Conservation (phyloP, 164 flowering plant genomes). For the Vitis amurensis region DNA sequence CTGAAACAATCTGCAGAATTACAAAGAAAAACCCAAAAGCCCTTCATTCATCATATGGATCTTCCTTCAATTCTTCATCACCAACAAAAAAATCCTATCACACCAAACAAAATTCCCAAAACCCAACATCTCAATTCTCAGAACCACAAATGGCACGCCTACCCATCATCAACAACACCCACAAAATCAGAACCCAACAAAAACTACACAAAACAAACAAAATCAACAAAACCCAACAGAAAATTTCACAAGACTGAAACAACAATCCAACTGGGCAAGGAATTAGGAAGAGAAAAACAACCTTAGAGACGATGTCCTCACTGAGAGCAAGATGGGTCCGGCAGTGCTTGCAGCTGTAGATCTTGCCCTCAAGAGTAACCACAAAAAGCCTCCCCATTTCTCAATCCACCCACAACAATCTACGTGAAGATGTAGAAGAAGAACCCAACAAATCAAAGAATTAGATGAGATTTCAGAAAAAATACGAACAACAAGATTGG, state of each 20-base stretch:
- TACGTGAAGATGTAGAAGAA: too few species aligned
- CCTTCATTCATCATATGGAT: not conserved
- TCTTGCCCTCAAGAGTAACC: constrained; percentile 37
- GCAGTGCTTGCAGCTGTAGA: constrained; percentile 48
- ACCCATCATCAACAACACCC: not conserved
- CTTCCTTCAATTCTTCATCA: not conserved
- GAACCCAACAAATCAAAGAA: constrained; percentile 1
- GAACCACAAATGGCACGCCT: not conserved
- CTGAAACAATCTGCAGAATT: too few species aligned
- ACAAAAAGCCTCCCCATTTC: constrained; percentile 46
- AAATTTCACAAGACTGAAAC: not conserved
- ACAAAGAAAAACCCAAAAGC: too few species aligned
- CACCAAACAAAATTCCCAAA: not conserved
- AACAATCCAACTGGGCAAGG: not conserved
- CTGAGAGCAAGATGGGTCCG: constrained; percentile 42
- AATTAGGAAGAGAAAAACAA: constrained; percentile 1
- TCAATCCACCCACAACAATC: not conserved
- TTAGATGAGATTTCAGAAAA: constrained; percentile 16
- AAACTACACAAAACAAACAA: not conserved
- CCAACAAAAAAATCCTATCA: not conserved
- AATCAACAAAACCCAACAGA: not conserved
- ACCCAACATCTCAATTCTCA: not conserved
- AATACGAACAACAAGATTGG: not conserved
- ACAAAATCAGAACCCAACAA: too few species aligned
- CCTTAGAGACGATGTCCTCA: constrained; percentile 46